Percentiles rank a stretch among this genome's conserved stretches.
phyloP scores from a whole-genome alignment of 164 flowering plant species.

The Buxus sempervirens region DNA sequence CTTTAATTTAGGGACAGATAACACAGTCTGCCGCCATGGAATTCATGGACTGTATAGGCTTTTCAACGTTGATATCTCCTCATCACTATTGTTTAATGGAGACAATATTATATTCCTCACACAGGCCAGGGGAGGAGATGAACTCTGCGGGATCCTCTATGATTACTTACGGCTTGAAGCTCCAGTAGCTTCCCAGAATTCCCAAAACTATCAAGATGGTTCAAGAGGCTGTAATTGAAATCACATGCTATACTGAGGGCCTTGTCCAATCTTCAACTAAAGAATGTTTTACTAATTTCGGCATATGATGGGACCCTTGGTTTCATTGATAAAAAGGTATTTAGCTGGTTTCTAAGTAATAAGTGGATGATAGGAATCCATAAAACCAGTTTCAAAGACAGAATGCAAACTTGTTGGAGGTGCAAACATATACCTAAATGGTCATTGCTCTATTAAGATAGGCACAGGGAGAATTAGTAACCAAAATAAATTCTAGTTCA shows the following conservation, averaged over 20 bases:
- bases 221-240: not conserved
- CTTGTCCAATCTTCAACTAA: too few relatives aligned
- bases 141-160: slow-evolving; percentile 43
- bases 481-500: not conserved
- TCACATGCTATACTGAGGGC: too few relatives aligned
- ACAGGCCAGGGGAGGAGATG: slow-evolving; percentile 45
- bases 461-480: too few relatives aligned
- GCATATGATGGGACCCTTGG: too few relatives aligned
- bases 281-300: too few relatives aligned
- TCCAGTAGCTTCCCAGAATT: slow-evolving; percentile 18
- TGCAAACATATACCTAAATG: too few relatives aligned
- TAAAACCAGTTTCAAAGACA: too few relatives aligned
- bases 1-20: slow-evolving; percentile 38
- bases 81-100: slow-evolving; percentile 33
- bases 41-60: slow-evolving; percentile 53
- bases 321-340: too few relatives aligned
- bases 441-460: too few relatives aligned
- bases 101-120: slow-evolving; percentile 43
- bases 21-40: slow-evolving; percentile 47
- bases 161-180: slow-evolving; percentile 53
- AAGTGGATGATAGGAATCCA: too few relatives aligned
- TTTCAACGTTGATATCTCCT: slow-evolving; percentile 34
- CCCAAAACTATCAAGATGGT: not conserved
- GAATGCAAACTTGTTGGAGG: too few relatives aligned
- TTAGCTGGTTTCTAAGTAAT: not conserved